Conservation (phyloP, 2,329 filamentous ascomycete species). For the Neurospora sp. region DNA sequence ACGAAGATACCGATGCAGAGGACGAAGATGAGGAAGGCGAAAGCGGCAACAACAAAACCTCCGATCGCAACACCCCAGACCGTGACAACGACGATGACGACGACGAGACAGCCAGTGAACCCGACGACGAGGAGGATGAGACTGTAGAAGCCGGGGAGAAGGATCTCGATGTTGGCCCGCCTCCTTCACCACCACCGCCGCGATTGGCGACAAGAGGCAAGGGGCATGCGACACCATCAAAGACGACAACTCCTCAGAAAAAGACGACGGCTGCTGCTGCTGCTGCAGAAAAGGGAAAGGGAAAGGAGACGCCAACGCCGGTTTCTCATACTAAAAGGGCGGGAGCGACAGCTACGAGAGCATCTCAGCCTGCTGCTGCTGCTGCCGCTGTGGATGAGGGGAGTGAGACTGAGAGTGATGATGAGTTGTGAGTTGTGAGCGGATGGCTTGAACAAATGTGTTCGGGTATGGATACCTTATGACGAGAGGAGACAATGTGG, state of each 20-base stretch:
- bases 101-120: slow-evolving; percentile 33
- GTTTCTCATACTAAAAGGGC: slow-evolving; percentile 2
- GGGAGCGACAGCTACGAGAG: slow-evolving; percentile 3
- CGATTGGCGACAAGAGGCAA: background rate
- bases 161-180: slow-evolving; percentile 19
- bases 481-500: too few relatives aligned
- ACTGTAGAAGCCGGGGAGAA: background rate
- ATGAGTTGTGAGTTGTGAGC: slow-evolving; percentile 36
- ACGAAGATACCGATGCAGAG: background rate
- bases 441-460: too few relatives aligned
- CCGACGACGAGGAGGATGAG: slow-evolving; percentile 26
- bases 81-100: slow-evolving; percentile 33
- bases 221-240: background rate
- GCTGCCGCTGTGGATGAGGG: slow-evolving; percentile 21
- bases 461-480: too few relatives aligned
- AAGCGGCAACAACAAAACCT: slow-evolving; percentile 21
- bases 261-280: background rate
- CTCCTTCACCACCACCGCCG: slow-evolving; percentile 4
- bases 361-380: slow-evolving; percentile 1
- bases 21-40: slow-evolving; percentile 10
- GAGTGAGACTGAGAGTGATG: slow-evolving; percentile 46
- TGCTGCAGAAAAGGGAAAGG: slow-evolving; percentile 1
- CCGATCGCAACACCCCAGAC: slow-evolving; percentile 29
- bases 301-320: slow-evolving; percentile 8
- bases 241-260: background rate